phyloP scores from a whole-genome alignment of 352 stramenopile species.

The Pythium sp. region DNA sequence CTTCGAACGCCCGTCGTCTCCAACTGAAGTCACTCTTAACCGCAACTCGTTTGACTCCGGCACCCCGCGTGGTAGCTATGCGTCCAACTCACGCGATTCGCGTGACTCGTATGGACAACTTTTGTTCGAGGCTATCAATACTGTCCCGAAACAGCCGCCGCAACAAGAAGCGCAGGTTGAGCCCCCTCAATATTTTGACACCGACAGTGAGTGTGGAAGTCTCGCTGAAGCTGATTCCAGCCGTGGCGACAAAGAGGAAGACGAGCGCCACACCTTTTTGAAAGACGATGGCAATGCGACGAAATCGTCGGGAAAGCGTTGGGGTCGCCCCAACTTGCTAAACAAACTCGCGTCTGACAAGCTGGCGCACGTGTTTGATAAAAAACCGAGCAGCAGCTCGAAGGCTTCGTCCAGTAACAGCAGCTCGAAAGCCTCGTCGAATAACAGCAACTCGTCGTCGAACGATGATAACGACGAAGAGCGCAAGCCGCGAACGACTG shows the following conservation, averaged over 20 bases:
- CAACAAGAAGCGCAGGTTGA: not conserved
- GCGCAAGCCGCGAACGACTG: conserved; percentile 1
- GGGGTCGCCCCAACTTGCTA: conserved; percentile 20
- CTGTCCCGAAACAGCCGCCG: conserved; percentile 7
- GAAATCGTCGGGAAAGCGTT: conserved; percentile 9
- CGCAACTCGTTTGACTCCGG: conserved; percentile 22
- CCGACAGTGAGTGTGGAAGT: conserved; percentile 19
- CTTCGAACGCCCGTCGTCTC: conserved; percentile 13
- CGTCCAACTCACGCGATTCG: conserved; percentile 9
- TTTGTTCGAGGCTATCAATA: conserved; percentile 20
- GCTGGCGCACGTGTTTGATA: conserved; percentile 19
- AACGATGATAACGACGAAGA: conserved; percentile 13
- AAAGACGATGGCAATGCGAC: conserved; percentile 6
- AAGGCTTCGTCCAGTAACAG: conserved; percentile 13
- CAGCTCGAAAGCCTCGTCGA: conserved; percentile 15
- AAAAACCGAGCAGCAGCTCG: conserved; percentile 17
- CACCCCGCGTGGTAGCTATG: conserved; percentile 15
- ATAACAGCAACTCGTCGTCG: conserved; percentile 19
- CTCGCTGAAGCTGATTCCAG: not conserved
- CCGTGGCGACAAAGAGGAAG: not conserved
- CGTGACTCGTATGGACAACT: conserved; percentile 16
- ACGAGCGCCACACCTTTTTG: conserved; percentile 6
- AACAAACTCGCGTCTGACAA: conserved; percentile 18
- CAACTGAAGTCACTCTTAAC: conserved; percentile 4
- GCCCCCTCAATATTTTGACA: conserved; percentile 19